Conservation (phyloP, 2,329 filamentous ascomycete species). For the Diaporthe aspalathi region DNA sequence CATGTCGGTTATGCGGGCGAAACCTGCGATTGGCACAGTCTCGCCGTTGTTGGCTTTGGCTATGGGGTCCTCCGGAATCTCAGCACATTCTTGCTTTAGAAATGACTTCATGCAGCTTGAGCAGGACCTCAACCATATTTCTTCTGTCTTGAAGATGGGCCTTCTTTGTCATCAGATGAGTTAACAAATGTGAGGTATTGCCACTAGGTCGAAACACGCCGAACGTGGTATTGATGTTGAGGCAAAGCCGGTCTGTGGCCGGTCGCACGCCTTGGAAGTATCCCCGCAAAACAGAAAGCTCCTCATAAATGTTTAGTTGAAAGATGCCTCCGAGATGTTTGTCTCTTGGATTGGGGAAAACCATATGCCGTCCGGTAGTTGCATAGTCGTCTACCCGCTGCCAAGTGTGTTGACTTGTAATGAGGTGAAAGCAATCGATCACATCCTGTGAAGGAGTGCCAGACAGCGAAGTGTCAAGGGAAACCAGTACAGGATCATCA, state of each 20-base stretch:
- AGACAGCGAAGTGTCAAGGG: no score
- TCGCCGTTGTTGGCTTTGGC: no score
- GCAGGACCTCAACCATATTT: no score
- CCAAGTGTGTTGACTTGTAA: not conserved
- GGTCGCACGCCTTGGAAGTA: slow-evolving; percentile 67
- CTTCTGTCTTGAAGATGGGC: no score
- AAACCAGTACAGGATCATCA: no score
- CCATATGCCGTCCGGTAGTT: not conserved
- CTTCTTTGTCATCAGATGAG: no score
- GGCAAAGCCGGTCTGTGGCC: slow-evolving; percentile 63
- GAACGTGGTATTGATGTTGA: slow-evolving; percentile 67
- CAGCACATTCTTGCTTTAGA: slow-evolving; percentile 55
- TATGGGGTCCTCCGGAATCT: no score
- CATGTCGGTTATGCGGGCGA: not conserved
- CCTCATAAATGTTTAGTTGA: not conserved
- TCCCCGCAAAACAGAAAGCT: slow-evolving; percentile 57
- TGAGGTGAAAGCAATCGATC: not conserved
- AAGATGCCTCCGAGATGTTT: not conserved
- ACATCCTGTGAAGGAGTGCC: not conserved
- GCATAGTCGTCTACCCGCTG: not conserved
- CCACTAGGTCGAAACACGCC: slow-evolving; percentile 61
- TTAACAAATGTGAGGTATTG: no score
- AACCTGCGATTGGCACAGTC: not conserved
- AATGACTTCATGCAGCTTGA: slow-evolving; percentile 51
- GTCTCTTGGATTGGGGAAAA: not conserved